Percentiles rank a stretch among this genome's conserved stretches.
These are phyloP conservation scores for Aspergillus sparsus DNA, from an alignment of 495 filamentous ascomycete genomes.

Conservation along the genomic window DNA sequence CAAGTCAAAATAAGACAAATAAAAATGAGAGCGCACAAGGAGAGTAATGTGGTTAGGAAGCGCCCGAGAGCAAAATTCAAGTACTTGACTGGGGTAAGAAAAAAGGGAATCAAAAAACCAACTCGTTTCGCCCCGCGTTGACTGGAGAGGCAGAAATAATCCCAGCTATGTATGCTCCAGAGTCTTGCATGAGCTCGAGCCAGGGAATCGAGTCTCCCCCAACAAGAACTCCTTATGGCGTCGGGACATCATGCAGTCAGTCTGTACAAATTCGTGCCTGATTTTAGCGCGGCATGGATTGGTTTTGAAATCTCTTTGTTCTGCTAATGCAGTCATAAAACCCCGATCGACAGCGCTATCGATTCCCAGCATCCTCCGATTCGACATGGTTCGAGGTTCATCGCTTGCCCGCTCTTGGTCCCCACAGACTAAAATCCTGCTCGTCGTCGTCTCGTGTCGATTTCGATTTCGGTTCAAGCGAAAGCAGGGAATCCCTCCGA, in stretches of 20 bases:
- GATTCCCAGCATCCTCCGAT: constrained; percentile 1
- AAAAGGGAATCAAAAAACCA: background rate
- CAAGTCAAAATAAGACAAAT: no score
- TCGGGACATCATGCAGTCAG: background rate
- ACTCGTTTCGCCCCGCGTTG: background rate
- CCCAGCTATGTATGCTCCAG: no score
- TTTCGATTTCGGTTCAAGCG: no score
- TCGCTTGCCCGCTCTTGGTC: no score
- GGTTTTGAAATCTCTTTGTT: background rate
- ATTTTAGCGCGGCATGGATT: background rate
- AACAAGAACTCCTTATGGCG: background rate
- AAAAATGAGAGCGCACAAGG: constrained; percentile 25
- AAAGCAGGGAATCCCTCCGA: no score
- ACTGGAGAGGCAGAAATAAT: background rate
- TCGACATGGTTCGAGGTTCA: background rate
- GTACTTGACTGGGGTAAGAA: no score
- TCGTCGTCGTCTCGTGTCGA: no score
- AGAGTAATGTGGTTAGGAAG: constrained; percentile 37
- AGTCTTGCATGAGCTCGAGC: no score
- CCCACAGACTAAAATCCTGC: no score
- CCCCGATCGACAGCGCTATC: constrained; percentile 14
- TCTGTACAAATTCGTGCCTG: background rate
- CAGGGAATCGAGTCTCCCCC: no score
- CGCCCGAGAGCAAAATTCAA: constrained; percentile 7
- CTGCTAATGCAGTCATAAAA: background rate